Base-by-base conservation (phyloP, 306 rosid species). In the Malus asiatica region DNA sequence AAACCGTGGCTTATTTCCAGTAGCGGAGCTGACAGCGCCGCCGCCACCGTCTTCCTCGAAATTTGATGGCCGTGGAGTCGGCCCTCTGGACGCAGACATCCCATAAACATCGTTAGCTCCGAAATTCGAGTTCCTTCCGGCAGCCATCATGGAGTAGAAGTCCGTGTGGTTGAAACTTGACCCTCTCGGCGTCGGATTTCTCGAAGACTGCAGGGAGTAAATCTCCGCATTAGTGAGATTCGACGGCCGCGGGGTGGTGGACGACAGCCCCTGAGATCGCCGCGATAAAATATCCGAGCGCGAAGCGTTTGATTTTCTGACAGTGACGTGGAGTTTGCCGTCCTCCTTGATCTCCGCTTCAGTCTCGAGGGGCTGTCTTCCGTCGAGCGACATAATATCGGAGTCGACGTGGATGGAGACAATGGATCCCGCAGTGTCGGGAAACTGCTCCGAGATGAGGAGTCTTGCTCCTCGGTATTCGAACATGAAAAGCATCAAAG, bases 361-460 rank as follows among this genome's bases (percentile, higher is more conserved):
- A 1, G 97, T 89, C 61, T 93, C 98, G 12, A 90, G 61, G 0
- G 84, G 80, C 1, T 93, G 98, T 32, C 91, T 81, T 45, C 97
- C 98, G 40, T 89, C 97, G 5, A 93, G 70, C 0, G 98, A 93
- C 91, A 89, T 87, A 42, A 93, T 87, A 51, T 93, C 97, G 18
- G 98, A 93, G 48, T 93, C 98, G 1, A 93, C 98, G 6, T 93
- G 98, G 74, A 93, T 93, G 5, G 97, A 91, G 66, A 91, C 96
- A 76, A 93, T 91, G 38, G 98, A 86, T 16, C 83, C 97, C 1
- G 96, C 96, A 0, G 96, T 91, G 79, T 90, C 96, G 3, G 98
- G 98, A 38, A 93, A 93, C 68, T 93, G 98, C 79, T 93, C 90
- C 20, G 97, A 91, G 52, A 93, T 93, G 0, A 93, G 74, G 70